Evolutionary conservation across 192 early-diverging fungal species (phyloP), one percentile per base, ranked within the genome.

Genomic region (Phycomyces blakesleeanus): DNA sequence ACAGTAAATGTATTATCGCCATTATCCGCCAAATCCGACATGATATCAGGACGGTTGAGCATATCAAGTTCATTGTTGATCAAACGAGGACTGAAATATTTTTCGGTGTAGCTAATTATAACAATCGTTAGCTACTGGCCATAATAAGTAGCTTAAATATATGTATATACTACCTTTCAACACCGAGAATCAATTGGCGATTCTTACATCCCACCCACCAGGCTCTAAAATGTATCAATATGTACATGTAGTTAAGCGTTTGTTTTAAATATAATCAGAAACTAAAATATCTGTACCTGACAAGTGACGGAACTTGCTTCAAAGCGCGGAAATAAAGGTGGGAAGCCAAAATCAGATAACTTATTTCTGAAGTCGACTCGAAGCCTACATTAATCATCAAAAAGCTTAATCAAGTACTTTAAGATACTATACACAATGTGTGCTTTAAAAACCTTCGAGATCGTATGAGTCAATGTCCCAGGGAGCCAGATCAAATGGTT

Each of bases 161-260:
- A 54, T 51, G 10, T 54, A 9, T 5, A 1, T 21, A 57, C 16
- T 70, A 87, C 79, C 72, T 77, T 64, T 94, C 92, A 27, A 94
- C 83, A 2, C 84, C 84, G 44, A 90, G 67, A 20, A 71, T 81
- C 41, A 91, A 59, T 64, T 93, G 93, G 10, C 92, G 75, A 34
- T 89, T 77, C 71, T 90, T 91, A 77, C 87, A 88, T 64, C 91
- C 84, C 3, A 83, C 77, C 88, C 91, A 94, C 91, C 91, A 94
- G 8, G 76, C 74, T 18, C 77, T 64, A 51, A 20, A 54, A 40
- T 21, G n/a, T 41, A 54, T 1, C 22, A 18, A 38, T 50, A 5
- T 7, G 29, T n/a, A n/a, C n/a, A n/a, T n/a, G 29, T 34, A 5
- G 2, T 5, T 34, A 34, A 34, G 29, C 7, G 27, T 0, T 18